Evolutionary conservation across 345 rosid species (phyloP).

Genomic region (Stellera chamaejasme): DNA sequence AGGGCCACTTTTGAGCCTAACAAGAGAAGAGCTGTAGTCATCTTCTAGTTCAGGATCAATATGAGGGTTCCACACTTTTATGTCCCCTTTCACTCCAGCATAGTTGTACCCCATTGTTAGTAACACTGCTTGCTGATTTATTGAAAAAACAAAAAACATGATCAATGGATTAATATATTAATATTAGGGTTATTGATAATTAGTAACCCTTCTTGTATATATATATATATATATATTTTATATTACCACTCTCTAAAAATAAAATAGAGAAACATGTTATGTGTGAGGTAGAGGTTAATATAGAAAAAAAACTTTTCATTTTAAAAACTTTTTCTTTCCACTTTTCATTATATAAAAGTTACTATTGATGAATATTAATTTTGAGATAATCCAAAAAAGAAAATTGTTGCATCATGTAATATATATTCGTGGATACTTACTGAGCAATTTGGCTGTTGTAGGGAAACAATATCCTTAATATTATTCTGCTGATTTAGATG

Average conservation of each 20-base stretch:
- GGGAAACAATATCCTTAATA: conserved; percentile 12
- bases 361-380: too few relatives aligned
- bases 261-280: too few relatives aligned
- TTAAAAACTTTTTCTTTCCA: too few relatives aligned
- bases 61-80: conserved; percentile 42
- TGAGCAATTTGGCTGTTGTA: conserved; percentile 32
- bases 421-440: conserved; percentile 8
- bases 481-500: conserved; percentile 7
- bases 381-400: too few relatives aligned
- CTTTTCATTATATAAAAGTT: too few relatives aligned
- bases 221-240: too few relatives aligned
- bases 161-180: neutral
- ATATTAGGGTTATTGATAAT: too few relatives aligned
- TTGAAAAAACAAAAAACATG: neutral
- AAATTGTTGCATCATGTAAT: too few relatives aligned
- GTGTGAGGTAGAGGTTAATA: too few relatives aligned
- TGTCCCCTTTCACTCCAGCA: conserved; percentile 41
- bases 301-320: too few relatives aligned
- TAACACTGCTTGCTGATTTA: conserved; percentile 36
- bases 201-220: too few relatives aligned
- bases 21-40: conserved; percentile 37
- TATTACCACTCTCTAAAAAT: too few relatives aligned
- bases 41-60: conserved; percentile 31
- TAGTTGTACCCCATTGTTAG: conserved; percentile 34
- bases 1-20: conserved; percentile 37